Base-by-base conservation (phyloP, 2,329 filamentous ascomycete genomes). In the Ilyonectria mors-panacis region DNA sequence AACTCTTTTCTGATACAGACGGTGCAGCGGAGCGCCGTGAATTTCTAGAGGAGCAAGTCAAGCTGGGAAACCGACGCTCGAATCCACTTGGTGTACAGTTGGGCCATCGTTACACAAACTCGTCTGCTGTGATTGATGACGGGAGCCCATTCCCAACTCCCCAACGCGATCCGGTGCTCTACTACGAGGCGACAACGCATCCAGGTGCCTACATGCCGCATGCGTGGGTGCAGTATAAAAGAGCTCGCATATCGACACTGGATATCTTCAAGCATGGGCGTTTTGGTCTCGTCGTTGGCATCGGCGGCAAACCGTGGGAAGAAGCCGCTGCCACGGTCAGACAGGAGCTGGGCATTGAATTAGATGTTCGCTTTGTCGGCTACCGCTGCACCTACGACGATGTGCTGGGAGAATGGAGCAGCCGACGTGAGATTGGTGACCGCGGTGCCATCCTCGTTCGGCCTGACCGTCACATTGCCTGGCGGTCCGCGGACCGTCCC, bases 191-290 rank as follows among this genome's bases (percentile, higher is more conserved):
- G 30, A 84, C 78, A 47, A 91, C 89, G 3, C 90, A 86, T 70
- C 89, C 89, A 1, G 90, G 89, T 6, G 81, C 82, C 35, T 81
- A 89, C 7, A 76, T 91, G 15, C 89, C 90, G 2, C 89, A 92
- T 76, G 89, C 83, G 0, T 91, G 89, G 89, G 76, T 92, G 12
- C 87, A 89, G 76, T 82, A 28, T 75, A n/a, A 70, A 80, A 21
- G 78, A 51, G 58, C n/a, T 8, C 66, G 66, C 12, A 79, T 88
- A n/a, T 90, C 88, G 1, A 90, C 88, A 0, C 85, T 89, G 48
- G 89, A 91, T 75, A 78, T 91, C 2, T 87, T 87, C 0, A 89
- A 89, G 0, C 82, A 89, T 59, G 86, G 87, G 0, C 72, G 73
- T 0, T 90, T 89, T 73, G 80, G 78, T 9, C 73, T 88, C 6